Evolutionary conservation across 2,329 filamentous ascomycete species (phyloP).

Genomic region (Fusarium redolens): DNA sequence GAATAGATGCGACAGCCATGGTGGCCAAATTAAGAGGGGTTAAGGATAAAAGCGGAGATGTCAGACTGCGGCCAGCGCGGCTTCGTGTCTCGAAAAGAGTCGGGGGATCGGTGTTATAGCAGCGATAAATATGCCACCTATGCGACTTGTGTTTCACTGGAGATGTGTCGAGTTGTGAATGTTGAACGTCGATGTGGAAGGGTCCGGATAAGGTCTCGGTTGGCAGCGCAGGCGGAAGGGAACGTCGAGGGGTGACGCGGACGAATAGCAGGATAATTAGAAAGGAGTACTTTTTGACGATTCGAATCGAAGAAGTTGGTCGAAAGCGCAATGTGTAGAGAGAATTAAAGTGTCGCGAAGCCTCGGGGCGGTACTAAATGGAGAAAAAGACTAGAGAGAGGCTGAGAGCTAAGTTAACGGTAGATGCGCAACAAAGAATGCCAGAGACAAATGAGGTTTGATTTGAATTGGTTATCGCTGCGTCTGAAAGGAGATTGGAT

Average conservation of each 20-base stretch:
- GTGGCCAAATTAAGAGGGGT: conserved; percentile 38
- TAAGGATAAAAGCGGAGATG: conserved; percentile 31
- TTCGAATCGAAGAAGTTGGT: conserved; percentile 2
- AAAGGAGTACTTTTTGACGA: conserved; percentile 17
- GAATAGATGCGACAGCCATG: conserved; percentile 81
- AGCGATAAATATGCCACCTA: conserved; percentile 12
- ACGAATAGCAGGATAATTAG: conserved; percentile 35
- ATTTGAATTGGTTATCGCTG: conserved; percentile 30
- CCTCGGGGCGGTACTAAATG: conserved; percentile 3
- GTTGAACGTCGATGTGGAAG: conserved; percentile 20
- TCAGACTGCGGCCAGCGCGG: conserved; percentile 52
- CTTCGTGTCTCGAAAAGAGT: conserved; percentile 37
- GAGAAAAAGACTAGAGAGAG: conserved; percentile 18
- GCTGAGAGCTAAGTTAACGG: neutral
- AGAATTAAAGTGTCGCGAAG: conserved; percentile 16
- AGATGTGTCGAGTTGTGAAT: conserved; percentile 7
- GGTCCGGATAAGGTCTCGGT: conserved; percentile 29
- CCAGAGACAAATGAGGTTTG: conserved; percentile 43
- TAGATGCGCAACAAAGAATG: conserved; percentile 39
- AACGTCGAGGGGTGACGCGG: conserved; percentile 25
- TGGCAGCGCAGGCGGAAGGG: conserved; percentile 18
- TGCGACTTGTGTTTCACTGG: conserved; percentile 14
- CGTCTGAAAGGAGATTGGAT: conserved; percentile 41
- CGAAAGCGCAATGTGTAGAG: conserved; percentile 18
- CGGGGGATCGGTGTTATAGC: neutral